Conservation (phyloP, 257 asterid species). For the Fraxinus cuspidata region DNA sequence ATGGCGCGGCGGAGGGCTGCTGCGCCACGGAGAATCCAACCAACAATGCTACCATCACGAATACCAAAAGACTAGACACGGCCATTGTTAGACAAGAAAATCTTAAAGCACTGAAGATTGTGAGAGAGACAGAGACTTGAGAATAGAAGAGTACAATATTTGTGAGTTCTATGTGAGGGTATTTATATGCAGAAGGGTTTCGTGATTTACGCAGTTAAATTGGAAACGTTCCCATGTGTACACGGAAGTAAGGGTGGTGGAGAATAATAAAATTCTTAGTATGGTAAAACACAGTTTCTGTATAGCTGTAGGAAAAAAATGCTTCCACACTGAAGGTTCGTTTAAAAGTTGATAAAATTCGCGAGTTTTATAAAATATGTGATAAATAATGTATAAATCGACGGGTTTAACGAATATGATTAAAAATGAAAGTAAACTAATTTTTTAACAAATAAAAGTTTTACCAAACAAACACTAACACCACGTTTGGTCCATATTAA, state of each 20-base stretch:
- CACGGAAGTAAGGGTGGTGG: slow-evolving; percentile 23
- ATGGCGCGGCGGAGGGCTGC: slow-evolving; percentile 18
- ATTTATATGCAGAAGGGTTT: slow-evolving; percentile 31
- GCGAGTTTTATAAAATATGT: no score
- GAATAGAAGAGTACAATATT: background rate
- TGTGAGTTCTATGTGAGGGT: slow-evolving; percentile 6
- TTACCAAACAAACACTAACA: no score
- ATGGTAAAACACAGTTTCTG: slow-evolving; percentile 22
- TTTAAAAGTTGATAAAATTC: no score
- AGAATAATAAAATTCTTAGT: background rate
- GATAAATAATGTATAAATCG: no score
- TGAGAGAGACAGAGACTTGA: background rate
- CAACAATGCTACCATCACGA: slow-evolving; percentile 30
- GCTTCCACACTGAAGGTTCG: background rate
- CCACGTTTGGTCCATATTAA: no score
- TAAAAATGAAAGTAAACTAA: no score
- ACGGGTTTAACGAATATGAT: no score
- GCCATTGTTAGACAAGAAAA: slow-evolving; percentile 28
- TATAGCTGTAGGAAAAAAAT: background rate
- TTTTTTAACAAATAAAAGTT: no score
- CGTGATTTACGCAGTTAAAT: background rate
- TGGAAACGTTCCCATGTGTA: slow-evolving; percentile 4
- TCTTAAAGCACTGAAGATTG: background rate
- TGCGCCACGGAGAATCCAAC: slow-evolving; percentile 28
- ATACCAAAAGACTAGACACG: slow-evolving; percentile 21